Evolutionary conservation across 495 filamentous ascomycete genomes (phyloP), one percentile per base, ranked within the genome.

Genomic region (Podospora comata): DNA sequence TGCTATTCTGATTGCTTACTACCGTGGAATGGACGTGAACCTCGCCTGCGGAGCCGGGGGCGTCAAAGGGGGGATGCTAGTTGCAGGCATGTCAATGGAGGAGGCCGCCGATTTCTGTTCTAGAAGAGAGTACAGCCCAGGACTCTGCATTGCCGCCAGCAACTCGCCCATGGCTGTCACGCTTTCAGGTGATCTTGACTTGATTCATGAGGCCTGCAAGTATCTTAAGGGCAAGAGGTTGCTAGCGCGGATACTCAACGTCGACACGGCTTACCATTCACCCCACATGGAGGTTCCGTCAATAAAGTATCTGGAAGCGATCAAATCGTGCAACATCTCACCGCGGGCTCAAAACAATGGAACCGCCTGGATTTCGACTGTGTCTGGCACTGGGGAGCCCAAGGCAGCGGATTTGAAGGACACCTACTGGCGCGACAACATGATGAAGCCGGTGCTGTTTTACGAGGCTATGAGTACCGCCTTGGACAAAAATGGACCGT

Each of bases 211-310:
- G 2, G 73, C 81, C 5, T 68, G 79, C 27, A 62, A 67, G 0
- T 55, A 71, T 3, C 71, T 88, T 4, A 69, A 73, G 0, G 58
- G 59, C 64, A 79, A 5, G 56, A 75, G 76, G 19, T 87, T 86
- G 60, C 23, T 23, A 23, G 76, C 78, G 0, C 72, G 81, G 11
- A 2, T 77, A 26, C 71, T 89, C 1, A 66, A 69, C 16, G 80
- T 87, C 5, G 79, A 84, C 39, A 83, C 79, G 1, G 88, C 88
- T 0, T 91, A 91, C 67, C 89, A 90, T 71, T 88, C 87, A 0
- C 81, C 81, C 1, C 86, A 86, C 68, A 90, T 91, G 88, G 32
- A 72, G 0, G 44, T 34, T 16, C 71, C 84, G 27, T 77, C 80
- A 0, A 65, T 54, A 4, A 65, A 76, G 26, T 90, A 88, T 69